Base-by-base conservation (phyloP, 495 filamentous ascomycete species). In the Penicillium fimorum region DNA sequence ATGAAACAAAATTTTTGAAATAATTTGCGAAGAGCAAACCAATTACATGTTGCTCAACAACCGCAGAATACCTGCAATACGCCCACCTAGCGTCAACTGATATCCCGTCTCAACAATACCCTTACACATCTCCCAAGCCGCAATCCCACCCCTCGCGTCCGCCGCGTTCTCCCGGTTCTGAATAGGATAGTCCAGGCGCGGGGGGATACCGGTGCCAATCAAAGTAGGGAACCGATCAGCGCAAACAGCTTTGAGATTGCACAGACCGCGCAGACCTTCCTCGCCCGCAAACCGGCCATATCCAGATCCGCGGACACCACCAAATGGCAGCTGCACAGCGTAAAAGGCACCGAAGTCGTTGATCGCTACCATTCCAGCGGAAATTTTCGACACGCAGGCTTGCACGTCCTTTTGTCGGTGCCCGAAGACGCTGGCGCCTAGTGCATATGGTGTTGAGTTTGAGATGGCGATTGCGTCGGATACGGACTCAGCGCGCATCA, bases 271-370 rank as follows among this genome's bases (percentile, higher is more conserved):
- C 53, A 98, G 71, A 3, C 95, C 94, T 67, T 98, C 94, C 46
- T 88, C 88, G 35, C 90, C 94, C 0, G 89, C 94, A 76, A 98
- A 97, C 15, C 94, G 76, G 6, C 95, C 94, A 70, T 97, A 97
- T 3, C 94, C 94, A 40, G 87, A 92, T 0, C 91, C 92, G 53
- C 82, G 81, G 18, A 89, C 83, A 24, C 94, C 94, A 22, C 94
- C 94, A 68, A 98, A 98, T 0, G 94, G 94, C 15, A 98, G 71
- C 72, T 94, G 90, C 15, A 95, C 90, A 24, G 92, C 88, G 70
- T 98, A 98, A 64, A 84, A 96, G 15, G 84, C 87, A 20, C 84
- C 94, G 60, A 98, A 98, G 73, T 97, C 94, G 63, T 98, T 97
- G 50, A 98, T 84, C 45, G 87, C 81, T 5, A 97, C 88, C 88